A percentile compares a stretch with the other conserved stretches of the same genome.
Evolutionary conservation across 2,329 filamentous ascomycete genomes (phyloP).

Genomic region (Aspergillus fijiensis): DNA sequence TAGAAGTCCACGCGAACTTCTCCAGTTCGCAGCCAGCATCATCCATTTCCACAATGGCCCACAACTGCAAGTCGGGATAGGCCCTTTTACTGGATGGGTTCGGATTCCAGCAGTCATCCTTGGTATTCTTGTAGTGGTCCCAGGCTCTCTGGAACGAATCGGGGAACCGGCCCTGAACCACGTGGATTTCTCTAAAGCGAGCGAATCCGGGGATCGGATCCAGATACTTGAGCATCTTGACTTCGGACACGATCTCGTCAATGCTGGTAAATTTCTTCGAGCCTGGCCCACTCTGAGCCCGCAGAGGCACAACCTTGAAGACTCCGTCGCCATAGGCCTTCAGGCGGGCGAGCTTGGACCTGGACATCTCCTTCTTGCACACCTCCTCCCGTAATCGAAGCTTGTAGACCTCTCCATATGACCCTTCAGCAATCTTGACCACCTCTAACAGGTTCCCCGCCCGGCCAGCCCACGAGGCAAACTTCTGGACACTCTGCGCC

Average conservation of each 20-base stretch:
- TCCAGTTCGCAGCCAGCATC: constrained; percentile 62
- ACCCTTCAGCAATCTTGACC: constrained; percentile 64
- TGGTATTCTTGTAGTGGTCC: constrained; percentile 40
- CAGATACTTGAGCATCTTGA: constrained; percentile 57
- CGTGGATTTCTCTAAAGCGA: constrained; percentile 58
- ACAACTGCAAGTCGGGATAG: constrained; percentile 58
- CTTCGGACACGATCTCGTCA: constrained; percentile 52
- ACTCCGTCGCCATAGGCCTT: constrained; percentile 45
- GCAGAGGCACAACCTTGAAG: constrained; percentile 51
- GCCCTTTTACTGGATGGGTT: constrained; percentile 55
- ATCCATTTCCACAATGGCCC: constrained; percentile 66
- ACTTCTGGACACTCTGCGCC: constrained; percentile 39
- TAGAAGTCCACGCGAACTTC: constrained; percentile 42
- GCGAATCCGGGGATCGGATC: constrained; percentile 63
- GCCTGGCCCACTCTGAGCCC: constrained; percentile 41
- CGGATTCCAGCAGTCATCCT: constrained; percentile 53
- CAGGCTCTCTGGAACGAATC: constrained; percentile 50
- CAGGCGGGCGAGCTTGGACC: constrained; percentile 38
- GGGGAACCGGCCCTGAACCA: constrained; percentile 58
- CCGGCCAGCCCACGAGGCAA: constrained; percentile 40
- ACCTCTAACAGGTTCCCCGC: constrained; percentile 46
- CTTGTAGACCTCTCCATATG: constrained; percentile 66
- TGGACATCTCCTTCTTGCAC: constrained; percentile 36
- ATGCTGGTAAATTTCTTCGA: constrained; percentile 46
- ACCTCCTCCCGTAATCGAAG: constrained; percentile 45